A percentile compares a stretch with the other conserved stretches of the same genome.
phyloP scores from a whole-genome alignment of 257 asterid species.

The Rubia yunnanensis region DNA sequence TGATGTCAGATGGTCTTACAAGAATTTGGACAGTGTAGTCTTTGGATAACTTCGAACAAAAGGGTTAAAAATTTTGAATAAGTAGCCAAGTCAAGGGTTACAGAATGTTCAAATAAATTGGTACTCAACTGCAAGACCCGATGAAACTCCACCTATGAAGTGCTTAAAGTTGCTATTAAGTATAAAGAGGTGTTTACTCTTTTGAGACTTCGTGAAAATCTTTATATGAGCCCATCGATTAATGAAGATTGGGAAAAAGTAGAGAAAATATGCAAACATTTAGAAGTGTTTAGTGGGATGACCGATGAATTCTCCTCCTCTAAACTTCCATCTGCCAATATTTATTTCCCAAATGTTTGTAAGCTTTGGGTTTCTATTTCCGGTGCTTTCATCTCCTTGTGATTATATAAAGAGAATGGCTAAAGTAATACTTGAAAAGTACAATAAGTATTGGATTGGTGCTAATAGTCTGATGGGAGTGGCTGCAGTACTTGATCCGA shows the following conservation, averaged over 20 bases:
- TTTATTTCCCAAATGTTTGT: not conserved
- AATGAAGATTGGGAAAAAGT: not conserved
- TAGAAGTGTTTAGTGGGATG: not conserved
- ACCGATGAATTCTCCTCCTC: not conserved
- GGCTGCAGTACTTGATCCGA: not conserved
- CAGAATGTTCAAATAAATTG: not conserved
- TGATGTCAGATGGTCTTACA: not conserved
- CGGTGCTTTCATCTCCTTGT: not conserved
- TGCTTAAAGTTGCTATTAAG: not conserved
- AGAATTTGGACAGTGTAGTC: not conserved
- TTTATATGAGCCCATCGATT: not conserved
- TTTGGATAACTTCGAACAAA: not conserved
- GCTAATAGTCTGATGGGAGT: not conserved
- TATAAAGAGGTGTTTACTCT: not conserved
- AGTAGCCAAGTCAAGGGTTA: not conserved
- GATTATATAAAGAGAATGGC: not conserved
- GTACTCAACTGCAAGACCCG: not conserved
- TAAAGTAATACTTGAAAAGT: not conserved
- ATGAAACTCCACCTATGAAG: not conserved
- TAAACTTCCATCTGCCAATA: not conserved
- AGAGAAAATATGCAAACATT: not conserved
- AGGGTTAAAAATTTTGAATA: not conserved
- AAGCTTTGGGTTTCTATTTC: not conserved
- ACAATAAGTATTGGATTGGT: not conserved
- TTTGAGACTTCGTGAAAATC: not conserved